Evolutionary conservation across 163 green algal species (phyloP).

Genomic region (Scenedesmus sp.): DNA sequence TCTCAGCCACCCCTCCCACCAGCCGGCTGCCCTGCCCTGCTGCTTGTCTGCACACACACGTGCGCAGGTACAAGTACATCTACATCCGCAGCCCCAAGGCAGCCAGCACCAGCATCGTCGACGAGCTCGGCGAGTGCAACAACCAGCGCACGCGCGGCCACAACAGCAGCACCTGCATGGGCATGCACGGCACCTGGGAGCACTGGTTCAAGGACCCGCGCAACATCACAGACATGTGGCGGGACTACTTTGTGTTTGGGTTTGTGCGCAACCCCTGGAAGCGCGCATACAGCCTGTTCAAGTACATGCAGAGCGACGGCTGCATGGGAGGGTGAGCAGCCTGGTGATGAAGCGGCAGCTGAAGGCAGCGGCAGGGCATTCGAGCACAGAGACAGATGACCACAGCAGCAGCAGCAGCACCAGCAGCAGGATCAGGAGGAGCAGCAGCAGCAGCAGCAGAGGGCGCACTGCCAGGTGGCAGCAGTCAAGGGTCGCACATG

Average conservation of each 20-base stretch:
- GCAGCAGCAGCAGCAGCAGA: too few relatives aligned
- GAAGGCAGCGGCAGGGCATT: too few relatives aligned
- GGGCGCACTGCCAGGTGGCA: background rate
- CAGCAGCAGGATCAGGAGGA: too few relatives aligned
- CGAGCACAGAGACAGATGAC: too few relatives aligned
- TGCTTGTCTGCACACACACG: background rate
- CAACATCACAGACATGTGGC: slow-evolving; percentile 58
- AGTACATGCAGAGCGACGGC: slow-evolving; percentile 59
- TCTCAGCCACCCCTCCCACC: too few relatives aligned
- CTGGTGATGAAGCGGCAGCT: too few relatives aligned
- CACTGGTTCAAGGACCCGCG: background rate
- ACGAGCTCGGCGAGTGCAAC: slow-evolving; percentile 68
- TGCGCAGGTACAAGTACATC: slow-evolving; percentile 60
- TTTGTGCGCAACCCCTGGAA: slow-evolving; percentile 70
- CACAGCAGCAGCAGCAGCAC: background rate
- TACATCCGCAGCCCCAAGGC: slow-evolving; percentile 70
- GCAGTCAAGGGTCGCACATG: too few relatives aligned
- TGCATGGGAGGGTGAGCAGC: slow-evolving; percentile 48
- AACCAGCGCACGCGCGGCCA: slow-evolving; percentile 35
- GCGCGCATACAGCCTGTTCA: slow-evolving; percentile 63
- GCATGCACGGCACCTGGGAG: slow-evolving; percentile 42
- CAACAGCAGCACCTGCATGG: slow-evolving; percentile 53
- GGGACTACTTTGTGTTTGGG: slow-evolving; percentile 74
- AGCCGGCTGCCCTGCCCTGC: background rate
- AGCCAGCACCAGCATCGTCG: slow-evolving; percentile 61